These are phyloP conservation scores for Geotrichum aggregatum DNA, from an alignment of 1,139 yeast species.

Conservation along the genomic window DNA sequence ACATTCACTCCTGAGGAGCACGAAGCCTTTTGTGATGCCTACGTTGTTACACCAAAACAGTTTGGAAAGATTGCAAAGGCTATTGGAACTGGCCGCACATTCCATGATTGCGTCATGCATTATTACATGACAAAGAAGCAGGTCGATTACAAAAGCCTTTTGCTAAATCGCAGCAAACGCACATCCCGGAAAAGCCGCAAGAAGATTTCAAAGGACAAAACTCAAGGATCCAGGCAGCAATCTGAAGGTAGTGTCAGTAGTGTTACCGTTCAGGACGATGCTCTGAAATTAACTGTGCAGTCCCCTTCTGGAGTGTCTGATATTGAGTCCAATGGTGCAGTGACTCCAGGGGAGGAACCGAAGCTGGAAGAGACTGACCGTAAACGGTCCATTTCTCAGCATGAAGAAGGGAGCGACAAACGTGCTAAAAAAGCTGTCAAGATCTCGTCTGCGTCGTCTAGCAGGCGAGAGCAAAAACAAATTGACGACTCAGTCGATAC, in stretches of 20 bases:
- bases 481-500: not conserved
- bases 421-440: not conserved
- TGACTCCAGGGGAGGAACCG: slow-evolving; percentile 1
- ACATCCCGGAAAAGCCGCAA: slow-evolving; percentile 35
- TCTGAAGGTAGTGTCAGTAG: slow-evolving; percentile 1
- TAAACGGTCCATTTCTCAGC: slow-evolving; percentile 5
- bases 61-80: slow-evolving; percentile 81
- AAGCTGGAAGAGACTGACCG: slow-evolving; percentile 3
- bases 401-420: not conserved
- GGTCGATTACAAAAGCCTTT: slow-evolving; percentile 69
- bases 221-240: slow-evolving; percentile 3
- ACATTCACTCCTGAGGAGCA: slow-evolving; percentile 75
- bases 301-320: slow-evolving; percentile 3
- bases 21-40: slow-evolving; percentile 74
- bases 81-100: slow-evolving; percentile 77
- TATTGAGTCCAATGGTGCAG: not conserved
- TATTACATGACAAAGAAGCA: slow-evolving; percentile 83
- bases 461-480: not conserved
- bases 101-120: slow-evolving; percentile 87
- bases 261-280: not conserved
- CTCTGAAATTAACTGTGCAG: not conserved
- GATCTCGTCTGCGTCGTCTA: not conserved
- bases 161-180: slow-evolving; percentile 51
- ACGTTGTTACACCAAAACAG: slow-evolving; percentile 72
- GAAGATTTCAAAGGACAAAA: slow-evolving; percentile 29